A percentile compares a stretch with the other conserved stretches of the same genome.
Evolutionary conservation across 2,329 filamentous ascomycete genomes (phyloP).

Genomic region (Neonectria magnoliae): DNA sequence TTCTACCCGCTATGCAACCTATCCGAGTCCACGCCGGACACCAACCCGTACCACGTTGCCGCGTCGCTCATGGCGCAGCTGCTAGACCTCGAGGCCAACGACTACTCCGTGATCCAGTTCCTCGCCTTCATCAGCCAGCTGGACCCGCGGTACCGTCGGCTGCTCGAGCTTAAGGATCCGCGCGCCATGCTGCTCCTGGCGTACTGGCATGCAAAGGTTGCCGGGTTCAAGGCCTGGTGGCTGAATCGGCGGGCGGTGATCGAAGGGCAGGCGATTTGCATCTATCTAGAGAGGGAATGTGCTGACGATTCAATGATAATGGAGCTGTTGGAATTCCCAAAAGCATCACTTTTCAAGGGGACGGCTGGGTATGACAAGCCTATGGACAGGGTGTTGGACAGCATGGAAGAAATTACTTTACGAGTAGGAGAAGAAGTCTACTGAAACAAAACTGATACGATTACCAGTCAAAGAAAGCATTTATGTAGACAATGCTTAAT

Average conservation of each 20-base stretch:
- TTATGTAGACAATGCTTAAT: constrained; percentile 17
- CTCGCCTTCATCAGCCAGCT: constrained; percentile 59
- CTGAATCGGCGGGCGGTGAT: constrained; percentile 55
- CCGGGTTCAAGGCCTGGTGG: constrained; percentile 57
- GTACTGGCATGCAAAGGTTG: constrained; percentile 65
- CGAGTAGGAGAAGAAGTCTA: neutral
- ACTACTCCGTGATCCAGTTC: constrained; percentile 56
- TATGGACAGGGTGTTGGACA: neutral
- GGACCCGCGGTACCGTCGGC: constrained; percentile 51
- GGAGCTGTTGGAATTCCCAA: constrained; percentile 34
- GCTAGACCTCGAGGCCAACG: constrained; percentile 47
- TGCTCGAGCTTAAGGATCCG: constrained; percentile 62
- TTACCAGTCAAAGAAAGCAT: neutral
- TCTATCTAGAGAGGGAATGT: constrained; percentile 45
- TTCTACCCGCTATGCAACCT: constrained; percentile 46
- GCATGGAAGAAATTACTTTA: neutral
- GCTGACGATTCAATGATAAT: constrained; percentile 20
- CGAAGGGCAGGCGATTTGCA: constrained; percentile 61
- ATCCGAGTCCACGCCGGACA: constrained; percentile 28
- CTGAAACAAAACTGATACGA: neutral
- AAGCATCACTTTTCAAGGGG: constrained; percentile 16
- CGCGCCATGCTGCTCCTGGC: constrained; percentile 64
- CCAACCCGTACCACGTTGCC: constrained; percentile 48
- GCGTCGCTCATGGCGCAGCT: constrained; percentile 52
- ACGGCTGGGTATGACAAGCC: neutral